Percentiles rank a stretch among this genome's conserved stretches.
Evolutionary conservation across 306 rosid species (phyloP).

Genomic region (Prunus campanulata): DNA sequence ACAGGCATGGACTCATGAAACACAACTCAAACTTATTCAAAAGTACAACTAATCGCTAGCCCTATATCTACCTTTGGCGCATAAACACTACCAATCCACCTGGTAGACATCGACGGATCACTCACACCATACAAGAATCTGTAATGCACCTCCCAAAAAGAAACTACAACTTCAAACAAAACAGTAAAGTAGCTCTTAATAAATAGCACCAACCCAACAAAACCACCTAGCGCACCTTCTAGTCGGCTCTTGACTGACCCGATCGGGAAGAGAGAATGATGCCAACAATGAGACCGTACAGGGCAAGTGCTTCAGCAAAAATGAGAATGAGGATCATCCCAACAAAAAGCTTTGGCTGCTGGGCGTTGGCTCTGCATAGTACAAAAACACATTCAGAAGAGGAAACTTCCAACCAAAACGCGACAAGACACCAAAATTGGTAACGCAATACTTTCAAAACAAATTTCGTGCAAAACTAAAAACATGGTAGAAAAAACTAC

Average conservation of each 20-base stretch:
- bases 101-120: neutral
- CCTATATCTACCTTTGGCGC: conserved; percentile 21
- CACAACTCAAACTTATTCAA: conserved; percentile 2
- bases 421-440: neutral
- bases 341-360: conserved; percentile 62
- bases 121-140: conserved; percentile 24
- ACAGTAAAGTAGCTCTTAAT: neutral
- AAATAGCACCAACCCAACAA: neutral
- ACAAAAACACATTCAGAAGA: neutral
- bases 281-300: conserved; percentile 60
- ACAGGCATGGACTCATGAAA: conserved; percentile 4
- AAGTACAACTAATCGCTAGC: conserved; percentile 16
- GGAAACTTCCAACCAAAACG: neutral
- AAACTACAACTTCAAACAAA: neutral
- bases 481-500: neutral
- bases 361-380: conserved; percentile 55
- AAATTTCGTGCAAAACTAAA: neutral
- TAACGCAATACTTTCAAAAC: neutral
- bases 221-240: conserved; percentile 2
- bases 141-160: neutral
- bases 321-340: conserved; percentile 65
- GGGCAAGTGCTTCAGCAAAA: conserved; percentile 61
- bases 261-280: conserved; percentile 65
- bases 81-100: conserved; percentile 15
- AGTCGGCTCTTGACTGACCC: conserved; percentile 62